Conservation (phyloP, 345 rosid species). For the Capsella bursapastoris region DNA sequence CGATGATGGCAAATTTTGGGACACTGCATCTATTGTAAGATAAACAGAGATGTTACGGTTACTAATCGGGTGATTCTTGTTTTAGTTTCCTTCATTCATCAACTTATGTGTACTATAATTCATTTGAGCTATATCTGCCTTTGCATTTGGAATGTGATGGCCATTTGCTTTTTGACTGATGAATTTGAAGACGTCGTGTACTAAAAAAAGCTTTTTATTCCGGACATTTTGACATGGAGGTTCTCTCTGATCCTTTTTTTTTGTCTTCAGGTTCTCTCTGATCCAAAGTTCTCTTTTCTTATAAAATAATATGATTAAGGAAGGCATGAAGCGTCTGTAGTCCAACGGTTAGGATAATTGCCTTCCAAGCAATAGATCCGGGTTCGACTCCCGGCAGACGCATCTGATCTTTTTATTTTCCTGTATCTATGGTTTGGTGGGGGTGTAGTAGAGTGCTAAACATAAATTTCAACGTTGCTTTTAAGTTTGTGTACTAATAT, state of each 20-base stretch:
- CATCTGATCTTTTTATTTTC: conserved; percentile 2
- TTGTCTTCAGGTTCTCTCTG: background rate
- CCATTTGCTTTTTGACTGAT: conserved; percentile 12
- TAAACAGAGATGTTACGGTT: conserved; percentile 20
- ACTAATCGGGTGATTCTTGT: background rate
- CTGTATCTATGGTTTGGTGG: too few species aligned
- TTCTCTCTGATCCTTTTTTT: background rate
- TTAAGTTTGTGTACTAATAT: too few species aligned
- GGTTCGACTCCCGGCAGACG: conserved; percentile 92
- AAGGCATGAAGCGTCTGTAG: conserved; percentile 57
- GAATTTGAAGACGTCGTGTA: background rate
- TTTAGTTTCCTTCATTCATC: conserved; percentile 23
- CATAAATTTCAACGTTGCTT: background rate
- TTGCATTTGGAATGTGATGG: conserved; percentile 1
- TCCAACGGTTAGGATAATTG: conserved; percentile 95
- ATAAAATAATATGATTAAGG: too few species aligned
- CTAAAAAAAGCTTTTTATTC: background rate
- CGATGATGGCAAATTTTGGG: background rate
- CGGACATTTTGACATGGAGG: background rate
- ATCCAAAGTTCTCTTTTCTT: background rate
- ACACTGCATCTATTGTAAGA: background rate
- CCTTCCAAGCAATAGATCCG: conserved; percentile 91
- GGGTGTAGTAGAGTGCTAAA: background rate
- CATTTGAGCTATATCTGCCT: background rate
- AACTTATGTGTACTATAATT: background rate